Evolutionary conservation across 805 yeast genomes (phyloP).

Genomic region (Candida andamanensis): DNA sequence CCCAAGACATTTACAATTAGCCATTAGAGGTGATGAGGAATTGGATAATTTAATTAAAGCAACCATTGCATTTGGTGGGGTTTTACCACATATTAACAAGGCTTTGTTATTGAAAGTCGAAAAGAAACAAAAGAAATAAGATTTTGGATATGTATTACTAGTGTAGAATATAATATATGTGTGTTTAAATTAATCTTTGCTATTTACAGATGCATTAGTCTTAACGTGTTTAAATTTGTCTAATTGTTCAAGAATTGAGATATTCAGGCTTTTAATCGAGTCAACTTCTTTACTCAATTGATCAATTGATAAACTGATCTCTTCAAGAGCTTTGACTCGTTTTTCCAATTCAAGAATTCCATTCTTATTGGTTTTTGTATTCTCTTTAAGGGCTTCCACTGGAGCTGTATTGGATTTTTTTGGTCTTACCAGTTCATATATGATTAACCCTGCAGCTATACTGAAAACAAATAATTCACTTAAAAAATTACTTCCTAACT

Average conservation of each 20-base stretch:
- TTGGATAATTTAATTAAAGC: constrained; percentile 90
- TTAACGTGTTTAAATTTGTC: constrained; percentile 2
- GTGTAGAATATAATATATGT: constrained; percentile 12
- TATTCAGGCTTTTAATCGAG: constrained; percentile 13
- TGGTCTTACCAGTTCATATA: constrained; percentile 67
- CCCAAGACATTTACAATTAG: constrained; percentile 94
- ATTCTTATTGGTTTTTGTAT: constrained; percentile 22
- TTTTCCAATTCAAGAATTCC: no score
- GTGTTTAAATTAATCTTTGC: constrained; percentile 3
- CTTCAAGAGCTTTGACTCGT: no score
- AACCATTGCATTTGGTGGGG: constrained; percentile 98
- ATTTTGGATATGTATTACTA: constrained; percentile 10
- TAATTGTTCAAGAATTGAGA: constrained; percentile 9
- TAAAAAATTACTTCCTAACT: constrained; percentile 72
- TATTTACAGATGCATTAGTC: constrained; percentile 8
- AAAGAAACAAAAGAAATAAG: constrained; percentile 32
- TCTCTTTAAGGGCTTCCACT: constrained; percentile 69
- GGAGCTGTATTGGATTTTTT: constrained; percentile 47
- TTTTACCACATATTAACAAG: constrained; percentile 87
- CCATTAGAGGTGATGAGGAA: constrained; percentile 98
- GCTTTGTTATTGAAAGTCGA: constrained; percentile 75
- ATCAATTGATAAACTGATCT: no score
- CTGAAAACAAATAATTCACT: constrained; percentile 74
- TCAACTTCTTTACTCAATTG: no score
- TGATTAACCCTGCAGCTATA: constrained; percentile 72